Evolutionary conservation across 1,139 yeast species (phyloP).

Genomic region (Suhomyces kunorum): DNA sequence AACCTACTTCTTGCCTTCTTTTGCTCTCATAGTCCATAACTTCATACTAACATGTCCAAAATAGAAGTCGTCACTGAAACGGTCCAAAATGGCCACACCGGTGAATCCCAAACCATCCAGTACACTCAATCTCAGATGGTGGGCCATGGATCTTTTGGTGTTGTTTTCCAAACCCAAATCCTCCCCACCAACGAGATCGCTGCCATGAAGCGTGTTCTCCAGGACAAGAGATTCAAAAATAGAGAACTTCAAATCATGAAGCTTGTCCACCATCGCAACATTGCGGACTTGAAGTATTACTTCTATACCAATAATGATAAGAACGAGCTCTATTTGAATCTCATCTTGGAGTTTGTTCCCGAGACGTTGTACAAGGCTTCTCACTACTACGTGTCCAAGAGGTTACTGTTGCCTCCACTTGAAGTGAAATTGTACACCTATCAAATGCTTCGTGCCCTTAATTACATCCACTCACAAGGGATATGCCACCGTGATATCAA

Average conservation of each 20-base stretch:
- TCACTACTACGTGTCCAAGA: conserved; percentile 75
- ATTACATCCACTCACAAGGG: conserved; percentile 86
- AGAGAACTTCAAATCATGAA: conserved; percentile 97
- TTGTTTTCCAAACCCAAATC: conserved; percentile 85
- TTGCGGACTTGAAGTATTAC: conserved; percentile 84
- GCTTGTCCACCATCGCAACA: conserved; percentile 78
- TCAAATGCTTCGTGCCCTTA: conserved; percentile 87
- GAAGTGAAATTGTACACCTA: conserved; percentile 90
- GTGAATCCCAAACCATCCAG: conserved; percentile 58
- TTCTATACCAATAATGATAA: conserved; percentile 81
- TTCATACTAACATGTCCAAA: conserved; percentile 48
- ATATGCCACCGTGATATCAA: conserved; percentile 97
- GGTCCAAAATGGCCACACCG: conserved; percentile 75
- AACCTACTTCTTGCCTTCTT: conserved; percentile 1
- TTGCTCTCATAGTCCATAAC: not conserved
- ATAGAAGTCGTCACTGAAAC: conserved; percentile 66
- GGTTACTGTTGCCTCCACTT: conserved; percentile 81
- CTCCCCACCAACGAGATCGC: conserved; percentile 75
- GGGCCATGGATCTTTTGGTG: conserved; percentile 97
- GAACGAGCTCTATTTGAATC: conserved; percentile 80
- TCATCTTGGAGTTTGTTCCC: conserved; percentile 89
- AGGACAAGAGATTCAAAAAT: conserved; percentile 93
- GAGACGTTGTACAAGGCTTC: conserved; percentile 91
- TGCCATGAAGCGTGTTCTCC: conserved; percentile 92
- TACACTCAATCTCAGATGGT: conserved; percentile 83